Evolutionary conservation across 129 eudicot species (phyloP), one percentile per base, ranked within the genome.

Genomic region (Flaveria ramosissima): DNA sequence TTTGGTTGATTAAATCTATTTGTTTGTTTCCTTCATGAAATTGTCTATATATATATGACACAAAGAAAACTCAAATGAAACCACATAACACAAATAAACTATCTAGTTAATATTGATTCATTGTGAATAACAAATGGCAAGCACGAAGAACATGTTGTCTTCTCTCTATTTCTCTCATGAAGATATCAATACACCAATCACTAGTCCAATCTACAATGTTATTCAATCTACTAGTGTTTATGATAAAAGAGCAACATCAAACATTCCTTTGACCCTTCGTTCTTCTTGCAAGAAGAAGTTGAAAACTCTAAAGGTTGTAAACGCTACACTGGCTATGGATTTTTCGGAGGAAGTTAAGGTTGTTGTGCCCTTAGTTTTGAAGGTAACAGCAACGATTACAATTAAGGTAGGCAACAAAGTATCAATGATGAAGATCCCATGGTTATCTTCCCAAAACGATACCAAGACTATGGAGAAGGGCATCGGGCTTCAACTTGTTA

Each of bases 401-500:
- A 19, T 78, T 11, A 60, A 27, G 72, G 20, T 50, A 62, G 62
- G 77, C 56, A 71, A 48, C 0, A 67, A 62, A 23, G 72, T 78
- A 12, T 56, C 85, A 6, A 53, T 92, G 20, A 79, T 85, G 52
- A 88, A 86, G 71, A 83, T 83, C 86, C 75, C 96, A 83, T 82
- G 85, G 86, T 80, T 78, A 83, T 41, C 72, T 81, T 73, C 92
- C 84, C 55, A 73, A 77, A 65, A 84, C 79, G 70, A 57, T 57
- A 45, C 20, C 16, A 26, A 46, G 32, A 32, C 26, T 8, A 64
- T 19, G 42, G 92, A 90, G 7, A 85, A 89, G 73, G 87, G 86
- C 83, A 85, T 90, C 77, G 85, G 83, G 48, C 75, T 92, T 73
- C 84, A 90, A 72, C 98, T 92, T 71, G 77, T 90, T 57, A 90